Percentiles rank a stretch among this genome's conserved stretches.
phyloP scores from a whole-genome alignment of 2,329 filamentous ascomycete species.

The Fusarium secorum region DNA sequence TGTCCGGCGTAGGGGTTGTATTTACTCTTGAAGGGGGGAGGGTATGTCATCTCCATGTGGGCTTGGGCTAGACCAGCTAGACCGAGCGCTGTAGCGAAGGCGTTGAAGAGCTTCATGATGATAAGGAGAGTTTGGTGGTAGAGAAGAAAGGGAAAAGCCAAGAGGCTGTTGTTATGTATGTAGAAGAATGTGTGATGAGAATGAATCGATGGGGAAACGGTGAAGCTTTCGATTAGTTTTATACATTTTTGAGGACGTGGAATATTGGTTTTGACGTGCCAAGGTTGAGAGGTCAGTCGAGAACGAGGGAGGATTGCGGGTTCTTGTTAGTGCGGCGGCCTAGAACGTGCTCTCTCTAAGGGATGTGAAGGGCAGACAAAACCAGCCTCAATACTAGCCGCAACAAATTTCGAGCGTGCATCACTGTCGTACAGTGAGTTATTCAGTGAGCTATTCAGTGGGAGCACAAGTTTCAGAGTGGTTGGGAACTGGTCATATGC shows the following conservation, averaged over 20 bases:
- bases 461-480: neutral
- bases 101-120: conserved; percentile 20
- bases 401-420: neutral
- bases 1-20: conserved; percentile 55
- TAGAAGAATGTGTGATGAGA: conserved; percentile 1
- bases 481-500: neutral
- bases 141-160: neutral
- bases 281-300: conserved; percentile 10
- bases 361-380: neutral
- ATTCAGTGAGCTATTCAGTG: neutral
- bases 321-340: conserved; percentile 14
- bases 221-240: conserved; percentile 14
- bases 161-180: neutral
- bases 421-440: neutral
- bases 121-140: neutral
- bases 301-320: conserved; percentile 29
- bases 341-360: conserved; percentile 3
- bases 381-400: neutral
- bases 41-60: conserved; percentile 64
- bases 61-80: conserved; percentile 54
- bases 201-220: neutral
- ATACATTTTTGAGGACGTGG: conserved; percentile 1
- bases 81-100: conserved; percentile 51
- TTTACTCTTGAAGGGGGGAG: conserved; percentile 61
- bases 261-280: neutral